Conservation (phyloP, 257 asterid species). For the Solanum piurae region DNA sequence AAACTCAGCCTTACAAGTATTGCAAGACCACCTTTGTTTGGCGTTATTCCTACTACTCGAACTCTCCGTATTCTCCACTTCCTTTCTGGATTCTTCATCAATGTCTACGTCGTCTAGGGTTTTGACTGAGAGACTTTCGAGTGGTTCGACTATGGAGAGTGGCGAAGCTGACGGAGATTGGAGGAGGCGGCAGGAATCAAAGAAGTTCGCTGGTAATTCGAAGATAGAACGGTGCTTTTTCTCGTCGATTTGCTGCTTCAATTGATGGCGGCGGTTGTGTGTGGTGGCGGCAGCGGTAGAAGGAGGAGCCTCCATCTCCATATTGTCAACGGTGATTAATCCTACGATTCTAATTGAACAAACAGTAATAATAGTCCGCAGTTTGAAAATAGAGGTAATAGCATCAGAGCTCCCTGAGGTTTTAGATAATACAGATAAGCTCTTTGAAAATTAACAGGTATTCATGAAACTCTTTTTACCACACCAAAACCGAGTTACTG, state of each 20-base stretch:
- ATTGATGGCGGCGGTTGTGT: not conserved
- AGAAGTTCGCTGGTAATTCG: slow-evolving; percentile 49
- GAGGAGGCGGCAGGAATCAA: slow-evolving; percentile 69
- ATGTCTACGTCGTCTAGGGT: slow-evolving; percentile 10
- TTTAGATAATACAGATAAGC: not conserved
- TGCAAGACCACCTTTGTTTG: slow-evolving; percentile 89
- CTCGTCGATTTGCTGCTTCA: slow-evolving; percentile 25
- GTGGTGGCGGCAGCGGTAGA: not conserved
- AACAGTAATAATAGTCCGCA: not conserved
- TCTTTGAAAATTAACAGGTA: not conserved
- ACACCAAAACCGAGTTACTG: too few species aligned
- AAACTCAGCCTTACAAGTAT: slow-evolving; percentile 79
- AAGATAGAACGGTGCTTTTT: slow-evolving; percentile 56
- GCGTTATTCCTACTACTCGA: not conserved
- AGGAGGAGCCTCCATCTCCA: slow-evolving; percentile 3
- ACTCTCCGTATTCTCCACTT: slow-evolving; percentile 2
- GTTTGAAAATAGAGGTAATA: not conserved
- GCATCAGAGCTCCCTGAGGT: not conserved
- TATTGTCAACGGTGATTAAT: not conserved
- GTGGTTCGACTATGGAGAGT: slow-evolving; percentile 9
- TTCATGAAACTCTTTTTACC: not conserved
- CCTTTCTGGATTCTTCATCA: slow-evolving; percentile 3
- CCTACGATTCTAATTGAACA: not conserved
- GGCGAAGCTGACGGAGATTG: slow-evolving; percentile 38
- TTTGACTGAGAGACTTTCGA: slow-evolving; percentile 3